Evolutionary conservation across 805 yeast genomes (phyloP).

Genomic region (Saitoella complicata): DNA sequence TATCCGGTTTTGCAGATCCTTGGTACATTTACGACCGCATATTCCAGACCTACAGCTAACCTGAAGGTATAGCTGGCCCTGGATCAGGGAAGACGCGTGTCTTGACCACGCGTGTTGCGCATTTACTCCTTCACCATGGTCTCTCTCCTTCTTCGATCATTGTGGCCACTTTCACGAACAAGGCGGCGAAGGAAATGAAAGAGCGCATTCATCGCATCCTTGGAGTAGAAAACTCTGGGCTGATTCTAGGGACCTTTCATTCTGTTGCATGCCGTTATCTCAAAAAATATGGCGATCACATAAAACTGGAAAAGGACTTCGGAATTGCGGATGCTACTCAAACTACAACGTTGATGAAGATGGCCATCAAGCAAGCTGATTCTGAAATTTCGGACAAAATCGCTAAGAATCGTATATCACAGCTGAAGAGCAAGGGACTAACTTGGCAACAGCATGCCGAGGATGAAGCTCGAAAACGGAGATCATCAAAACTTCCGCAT

Average conservation of each 20-base stretch:
- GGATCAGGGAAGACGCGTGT: constrained; percentile 61
- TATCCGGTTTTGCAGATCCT: no score
- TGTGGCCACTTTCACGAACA: constrained; percentile 84
- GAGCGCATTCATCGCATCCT: constrained; percentile 34
- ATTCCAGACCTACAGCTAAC: no score
- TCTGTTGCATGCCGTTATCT: constrained; percentile 55
- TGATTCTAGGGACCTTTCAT: constrained; percentile 82
- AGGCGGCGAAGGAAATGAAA: constrained; percentile 76
- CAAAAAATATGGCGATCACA: constrained; percentile 33
- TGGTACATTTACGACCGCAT: no score
- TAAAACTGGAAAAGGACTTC: constrained; percentile 26
- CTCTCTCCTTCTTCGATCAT: constrained; percentile 48
- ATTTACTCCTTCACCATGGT: constrained; percentile 30
- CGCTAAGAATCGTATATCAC: not conserved
- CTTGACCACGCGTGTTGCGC: constrained; percentile 61
- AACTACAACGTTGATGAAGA: constrained; percentile 28
- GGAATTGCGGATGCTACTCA: constrained; percentile 56
- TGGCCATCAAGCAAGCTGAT: no score
- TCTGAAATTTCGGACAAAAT: no score
- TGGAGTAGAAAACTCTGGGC: constrained; percentile 18
- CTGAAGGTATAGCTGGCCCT: constrained; percentile 35
- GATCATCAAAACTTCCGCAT: no score
- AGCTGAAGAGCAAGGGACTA: not conserved
- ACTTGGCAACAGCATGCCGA: not conserved
- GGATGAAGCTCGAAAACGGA: no score